Evolutionary conservation across 495 filamentous ascomycete genomes (phyloP).

Genomic region (Penicillium pancosmium): DNA sequence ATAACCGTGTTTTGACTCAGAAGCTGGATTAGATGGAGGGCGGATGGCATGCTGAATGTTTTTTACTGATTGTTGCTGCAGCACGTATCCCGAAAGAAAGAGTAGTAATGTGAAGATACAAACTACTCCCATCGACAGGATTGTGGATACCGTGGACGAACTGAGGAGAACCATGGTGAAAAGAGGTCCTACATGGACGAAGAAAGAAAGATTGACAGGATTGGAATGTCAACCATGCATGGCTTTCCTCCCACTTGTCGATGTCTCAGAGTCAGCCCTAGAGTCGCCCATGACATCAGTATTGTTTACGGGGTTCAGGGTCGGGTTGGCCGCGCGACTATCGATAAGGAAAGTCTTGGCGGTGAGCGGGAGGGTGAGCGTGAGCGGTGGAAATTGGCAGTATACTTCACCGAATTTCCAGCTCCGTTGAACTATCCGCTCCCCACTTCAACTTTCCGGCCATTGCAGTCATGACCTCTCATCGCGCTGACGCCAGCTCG

Average conservation of each 20-base stretch:
- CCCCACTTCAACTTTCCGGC: neutral
- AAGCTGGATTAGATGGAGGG: constrained; percentile 31
- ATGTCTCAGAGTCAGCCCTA: constrained; percentile 16
- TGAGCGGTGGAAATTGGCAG: neutral
- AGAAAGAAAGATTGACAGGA: constrained; percentile 13
- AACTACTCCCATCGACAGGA: constrained; percentile 49
- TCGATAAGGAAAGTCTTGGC: constrained; percentile 45
- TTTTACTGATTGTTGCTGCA: constrained; percentile 70
- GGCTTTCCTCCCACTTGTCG: neutral
- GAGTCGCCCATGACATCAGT: constrained; percentile 31
- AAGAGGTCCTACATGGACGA: constrained; percentile 19
- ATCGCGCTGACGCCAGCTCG: constrained; percentile 73
- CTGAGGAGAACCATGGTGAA: constrained; percentile 49
- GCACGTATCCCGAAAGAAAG: constrained; percentile 70
- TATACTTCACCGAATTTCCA: neutral
- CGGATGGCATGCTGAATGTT: constrained; percentile 62
- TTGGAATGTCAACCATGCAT: constrained; percentile 25
- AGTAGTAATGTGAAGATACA: constrained; percentile 65
- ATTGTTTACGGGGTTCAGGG: constrained; percentile 23
- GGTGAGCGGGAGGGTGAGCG: neutral
- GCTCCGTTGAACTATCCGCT: neutral
- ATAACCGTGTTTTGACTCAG: constrained; percentile 19
- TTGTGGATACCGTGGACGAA: constrained; percentile 47
- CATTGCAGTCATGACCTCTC: constrained; percentile 39
- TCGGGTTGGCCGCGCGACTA: constrained; percentile 47